Conservation (phyloP, 495 filamentous ascomycete genomes). For the Letharia columbiana region DNA sequence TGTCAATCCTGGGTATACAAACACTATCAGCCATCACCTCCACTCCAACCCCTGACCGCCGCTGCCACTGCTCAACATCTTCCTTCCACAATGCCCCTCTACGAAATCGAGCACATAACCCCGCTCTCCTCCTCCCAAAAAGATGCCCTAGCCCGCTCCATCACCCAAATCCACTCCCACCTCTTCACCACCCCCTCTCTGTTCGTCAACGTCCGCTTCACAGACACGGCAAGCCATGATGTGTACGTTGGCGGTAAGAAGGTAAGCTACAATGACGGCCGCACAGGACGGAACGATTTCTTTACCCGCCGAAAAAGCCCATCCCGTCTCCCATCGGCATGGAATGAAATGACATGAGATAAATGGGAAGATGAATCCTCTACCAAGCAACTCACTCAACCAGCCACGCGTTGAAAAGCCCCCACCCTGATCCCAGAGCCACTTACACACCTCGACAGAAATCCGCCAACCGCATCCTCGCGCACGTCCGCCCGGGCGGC, state of each 20-base stretch:
- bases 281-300: too few species aligned
- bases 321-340: too few species aligned
- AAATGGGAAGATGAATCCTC: too few species aligned
- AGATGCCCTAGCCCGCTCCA: slow-evolving; percentile 27
- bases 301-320: too few species aligned
- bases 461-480: slow-evolving; percentile 26
- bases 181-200: slow-evolving; percentile 31
- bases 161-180: slow-evolving; percentile 29
- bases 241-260: slow-evolving; percentile 25
- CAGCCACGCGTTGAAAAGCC: background rate
- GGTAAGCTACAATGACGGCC: background rate
- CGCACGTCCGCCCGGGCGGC: slow-evolving; percentile 25
- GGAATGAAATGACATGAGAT: too few species aligned
- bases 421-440: background rate
- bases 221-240: slow-evolving; percentile 20
- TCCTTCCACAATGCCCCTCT: slow-evolving; percentile 30
- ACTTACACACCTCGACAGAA: background rate
- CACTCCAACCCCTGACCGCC: background rate
- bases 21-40: background rate
- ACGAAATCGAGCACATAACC: slow-evolving; percentile 31
- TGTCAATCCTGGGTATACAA: background rate
- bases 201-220: slow-evolving; percentile 33
- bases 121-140: slow-evolving; percentile 26
- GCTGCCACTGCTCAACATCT: too few species aligned
- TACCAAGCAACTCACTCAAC: too few species aligned